Percentiles rank a stretch among this genome's conserved stretches.
These are phyloP conservation scores for Leccinum pachyderme DNA, from an alignment of 1,284 basidiomycete species.

Conservation along the genomic window DNA sequence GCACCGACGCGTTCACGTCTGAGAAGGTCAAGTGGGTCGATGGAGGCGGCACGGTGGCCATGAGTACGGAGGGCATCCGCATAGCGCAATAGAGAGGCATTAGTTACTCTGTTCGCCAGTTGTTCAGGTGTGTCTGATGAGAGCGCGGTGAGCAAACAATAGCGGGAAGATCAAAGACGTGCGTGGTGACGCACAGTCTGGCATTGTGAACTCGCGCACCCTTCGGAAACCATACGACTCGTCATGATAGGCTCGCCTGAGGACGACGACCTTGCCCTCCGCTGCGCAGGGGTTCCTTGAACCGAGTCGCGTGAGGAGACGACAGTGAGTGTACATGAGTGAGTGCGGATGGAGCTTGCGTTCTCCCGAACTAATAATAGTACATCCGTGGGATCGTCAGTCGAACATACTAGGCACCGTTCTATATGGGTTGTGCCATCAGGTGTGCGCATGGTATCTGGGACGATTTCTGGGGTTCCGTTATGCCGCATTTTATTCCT, in stretches of 20 bases:
- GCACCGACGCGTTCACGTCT: conserved; percentile 83
- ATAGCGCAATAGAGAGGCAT: conserved; percentile 81
- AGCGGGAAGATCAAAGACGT: background rate
- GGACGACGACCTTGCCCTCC: conserved; percentile 22
- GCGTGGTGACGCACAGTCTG: conserved; percentile 64
- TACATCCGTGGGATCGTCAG: background rate
- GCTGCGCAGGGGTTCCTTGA: background rate
- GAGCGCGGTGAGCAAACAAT: background rate
- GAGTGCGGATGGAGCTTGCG: conserved; percentile 20
- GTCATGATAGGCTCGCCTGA: conserved; percentile 62
- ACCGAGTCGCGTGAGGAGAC: conserved; percentile 11
- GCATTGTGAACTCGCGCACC: conserved; percentile 59
- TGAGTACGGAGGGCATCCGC: conserved; percentile 82
- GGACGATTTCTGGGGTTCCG: background rate
- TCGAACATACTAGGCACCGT: too few relatives aligned
- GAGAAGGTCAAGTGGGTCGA: conserved; percentile 85
- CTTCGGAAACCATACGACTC: conserved; percentile 81
- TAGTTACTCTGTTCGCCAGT: conserved; percentile 69
- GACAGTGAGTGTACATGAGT: conserved; percentile 21
- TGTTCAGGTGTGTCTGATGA: conserved; percentile 70
- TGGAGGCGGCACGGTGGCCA: conserved; percentile 76
- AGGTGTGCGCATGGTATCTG: conserved; percentile 7
- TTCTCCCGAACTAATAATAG: conserved; percentile 8
- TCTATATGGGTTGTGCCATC: too few relatives aligned
- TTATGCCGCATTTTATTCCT: background rate